Conservation (phyloP, 345 rosid species). For the Corymbia maculata region DNA sequence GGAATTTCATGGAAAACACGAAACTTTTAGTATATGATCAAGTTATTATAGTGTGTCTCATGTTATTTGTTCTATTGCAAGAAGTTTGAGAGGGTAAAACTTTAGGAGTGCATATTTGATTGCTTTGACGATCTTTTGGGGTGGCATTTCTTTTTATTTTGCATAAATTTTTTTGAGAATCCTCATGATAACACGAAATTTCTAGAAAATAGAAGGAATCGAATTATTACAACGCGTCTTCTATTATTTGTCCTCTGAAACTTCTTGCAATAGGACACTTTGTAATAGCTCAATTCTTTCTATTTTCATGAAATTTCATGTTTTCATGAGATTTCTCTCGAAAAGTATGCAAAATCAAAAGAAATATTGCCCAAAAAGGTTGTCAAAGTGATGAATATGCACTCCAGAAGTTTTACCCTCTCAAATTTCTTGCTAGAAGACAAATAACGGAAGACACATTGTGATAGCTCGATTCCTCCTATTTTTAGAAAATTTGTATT, state of each 20-base stretch:
- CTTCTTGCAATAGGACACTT: neutral
- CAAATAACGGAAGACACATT: neutral
- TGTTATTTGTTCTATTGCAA: neutral
- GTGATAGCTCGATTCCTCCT: neutral
- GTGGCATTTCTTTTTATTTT: neutral
- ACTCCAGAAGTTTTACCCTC: neutral
- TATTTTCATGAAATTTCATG: too few species aligned
- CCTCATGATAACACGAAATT: neutral
- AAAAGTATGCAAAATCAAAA: too few species aligned
- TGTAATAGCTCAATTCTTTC: neutral
- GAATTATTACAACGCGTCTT: neutral
- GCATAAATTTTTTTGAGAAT: neutral
- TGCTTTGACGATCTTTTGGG: fast-evolving
- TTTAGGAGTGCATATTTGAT: neutral
- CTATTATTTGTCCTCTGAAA: neutral
- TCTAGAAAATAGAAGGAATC: neutral
- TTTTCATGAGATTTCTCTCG: neutral
- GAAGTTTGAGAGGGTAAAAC: neutral
- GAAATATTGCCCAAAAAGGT: neutral
- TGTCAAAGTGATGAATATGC: neutral
- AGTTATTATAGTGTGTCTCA: neutral
- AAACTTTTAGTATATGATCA: too few species aligned
- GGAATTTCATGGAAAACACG: neutral
- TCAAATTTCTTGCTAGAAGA: neutral
- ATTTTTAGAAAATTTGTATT: neutral